Conservation (phyloP, 169 alveolate genomes). For the Plasmodium vivax region DNA sequence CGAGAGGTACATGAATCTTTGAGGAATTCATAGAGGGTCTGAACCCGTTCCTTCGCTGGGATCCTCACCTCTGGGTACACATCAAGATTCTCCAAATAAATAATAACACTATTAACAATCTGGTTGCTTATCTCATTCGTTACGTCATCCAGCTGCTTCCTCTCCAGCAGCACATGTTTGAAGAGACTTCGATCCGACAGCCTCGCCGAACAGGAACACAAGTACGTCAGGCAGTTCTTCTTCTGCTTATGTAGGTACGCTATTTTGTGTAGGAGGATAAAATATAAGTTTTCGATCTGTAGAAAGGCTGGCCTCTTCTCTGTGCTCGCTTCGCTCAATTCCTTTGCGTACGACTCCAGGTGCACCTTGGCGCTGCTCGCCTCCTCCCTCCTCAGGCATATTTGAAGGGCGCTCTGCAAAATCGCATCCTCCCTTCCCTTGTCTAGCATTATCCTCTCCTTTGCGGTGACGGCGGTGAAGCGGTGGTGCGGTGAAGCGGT, state of each 20-base stretch:
- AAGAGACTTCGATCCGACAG: conserved; percentile 18
- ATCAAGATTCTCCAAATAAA: conserved; percentile 57
- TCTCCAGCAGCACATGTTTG: conserved; percentile 20
- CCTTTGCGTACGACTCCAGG: conserved; percentile 58
- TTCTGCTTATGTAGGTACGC: conserved; percentile 43
- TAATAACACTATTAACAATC: conserved; percentile 17
- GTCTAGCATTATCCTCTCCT: conserved; percentile 18
- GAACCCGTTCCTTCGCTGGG: conserved; percentile 22
- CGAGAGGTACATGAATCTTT: conserved; percentile 63
- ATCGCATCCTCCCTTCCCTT: conserved; percentile 23
- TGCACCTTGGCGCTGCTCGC: conserved; percentile 10
- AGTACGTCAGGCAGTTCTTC: conserved; percentile 53
- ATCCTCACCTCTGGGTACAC: conserved; percentile 58
- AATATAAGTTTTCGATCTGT: conserved; percentile 35
- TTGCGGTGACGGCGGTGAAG: neutral
- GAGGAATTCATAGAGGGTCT: conserved; percentile 33
- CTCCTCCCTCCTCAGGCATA: conserved; percentile 54
- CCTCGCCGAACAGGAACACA: conserved; percentile 42
- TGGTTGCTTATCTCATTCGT: conserved; percentile 48
- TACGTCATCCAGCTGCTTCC: conserved; percentile 1
- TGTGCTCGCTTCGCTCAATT: conserved; percentile 27
- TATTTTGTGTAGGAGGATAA: conserved; percentile 55
- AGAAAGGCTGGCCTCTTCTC: conserved; percentile 22
- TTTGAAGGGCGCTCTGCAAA: conserved; percentile 47
- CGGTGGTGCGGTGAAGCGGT: no score